These are phyloP conservation scores for Larix kaempferi DNA, from an alignment of 75 land plant species.

Conservation along the genomic window DNA sequence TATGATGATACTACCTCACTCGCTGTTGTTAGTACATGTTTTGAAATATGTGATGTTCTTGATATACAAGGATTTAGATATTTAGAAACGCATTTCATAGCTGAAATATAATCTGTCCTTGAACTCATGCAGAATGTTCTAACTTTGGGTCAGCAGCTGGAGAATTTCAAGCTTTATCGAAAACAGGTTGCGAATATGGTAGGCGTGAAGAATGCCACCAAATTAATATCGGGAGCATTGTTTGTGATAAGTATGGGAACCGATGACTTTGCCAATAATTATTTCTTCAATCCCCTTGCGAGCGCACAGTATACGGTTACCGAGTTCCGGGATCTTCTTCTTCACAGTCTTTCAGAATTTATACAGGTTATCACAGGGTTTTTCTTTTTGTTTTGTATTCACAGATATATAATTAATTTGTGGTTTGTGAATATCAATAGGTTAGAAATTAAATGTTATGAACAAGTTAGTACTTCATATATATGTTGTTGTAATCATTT, in stretches of 20 bases:
- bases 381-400: too few species aligned
- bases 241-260: constrained; percentile 39
- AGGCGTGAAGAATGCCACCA: constrained; percentile 16
- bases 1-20: not conserved
- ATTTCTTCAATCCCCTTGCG: constrained; percentile 15
- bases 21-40: not conserved
- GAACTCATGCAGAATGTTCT: constrained; percentile 12
- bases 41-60: not conserved
- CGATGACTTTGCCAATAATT: constrained; percentile 31
- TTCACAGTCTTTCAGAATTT: not conserved
- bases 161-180: constrained; percentile 28
- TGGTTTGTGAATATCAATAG: too few species aligned
- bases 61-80: not conserved
- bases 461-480: too few species aligned
- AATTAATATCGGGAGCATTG: constrained; percentile 15
- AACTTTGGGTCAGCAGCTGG: constrained; percentile 23
- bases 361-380: too few species aligned
- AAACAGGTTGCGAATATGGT: not conserved
- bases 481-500: too few species aligned
- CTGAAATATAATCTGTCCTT: not conserved
- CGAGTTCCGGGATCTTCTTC: constrained; percentile 23
- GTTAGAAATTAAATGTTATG: too few species aligned
- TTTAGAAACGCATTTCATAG: not conserved
- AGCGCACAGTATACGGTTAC: constrained; percentile 8
- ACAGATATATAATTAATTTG: too few species aligned